phyloP scores from a whole-genome alignment of 2,329 filamentous ascomycete species.

The Chaetomiaceae sp. region DNA sequence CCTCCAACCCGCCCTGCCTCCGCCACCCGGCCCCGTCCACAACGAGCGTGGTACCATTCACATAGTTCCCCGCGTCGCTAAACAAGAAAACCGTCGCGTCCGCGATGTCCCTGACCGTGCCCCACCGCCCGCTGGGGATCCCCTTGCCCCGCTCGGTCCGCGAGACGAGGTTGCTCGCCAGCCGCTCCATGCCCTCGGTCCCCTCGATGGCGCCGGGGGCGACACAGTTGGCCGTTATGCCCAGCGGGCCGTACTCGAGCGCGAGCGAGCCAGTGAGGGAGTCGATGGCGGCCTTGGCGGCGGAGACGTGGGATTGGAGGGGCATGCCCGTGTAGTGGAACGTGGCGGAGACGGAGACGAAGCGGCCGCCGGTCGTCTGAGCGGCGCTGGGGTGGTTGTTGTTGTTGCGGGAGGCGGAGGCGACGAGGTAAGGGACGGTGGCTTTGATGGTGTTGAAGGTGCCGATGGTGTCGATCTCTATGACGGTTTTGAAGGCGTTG shows the following conservation, averaged over 20 bases:
- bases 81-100: constrained; percentile 90
- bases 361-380: constrained; percentile 78
- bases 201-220: constrained; percentile 79
- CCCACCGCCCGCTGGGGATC: constrained; percentile 72
- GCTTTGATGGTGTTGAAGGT: constrained; percentile 95
- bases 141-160: constrained; percentile 27
- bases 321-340: constrained; percentile 87
- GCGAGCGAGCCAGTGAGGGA: constrained; percentile 74
- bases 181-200: constrained; percentile 74
- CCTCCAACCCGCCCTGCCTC: constrained; percentile 41
- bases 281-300: constrained; percentile 89
- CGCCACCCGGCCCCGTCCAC: constrained; percentile 62
- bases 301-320: constrained; percentile 82
- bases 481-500: constrained; percentile 92
- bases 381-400: constrained; percentile 56
- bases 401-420: constrained; percentile 64
- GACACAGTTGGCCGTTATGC: constrained; percentile 83
- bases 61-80: constrained; percentile 77
- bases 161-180: constrained; percentile 42
- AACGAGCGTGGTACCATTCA: constrained; percentile 78
- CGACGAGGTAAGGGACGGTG: constrained; percentile 73
- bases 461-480: constrained; percentile 92
- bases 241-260: constrained; percentile 84
- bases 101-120: constrained; percentile 79
- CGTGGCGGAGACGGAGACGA: constrained; percentile 85